Evolutionary conservation across 2,329 filamentous ascomycete species (phyloP).

Genomic region (Colletotrichum gloeosporioides): DNA sequence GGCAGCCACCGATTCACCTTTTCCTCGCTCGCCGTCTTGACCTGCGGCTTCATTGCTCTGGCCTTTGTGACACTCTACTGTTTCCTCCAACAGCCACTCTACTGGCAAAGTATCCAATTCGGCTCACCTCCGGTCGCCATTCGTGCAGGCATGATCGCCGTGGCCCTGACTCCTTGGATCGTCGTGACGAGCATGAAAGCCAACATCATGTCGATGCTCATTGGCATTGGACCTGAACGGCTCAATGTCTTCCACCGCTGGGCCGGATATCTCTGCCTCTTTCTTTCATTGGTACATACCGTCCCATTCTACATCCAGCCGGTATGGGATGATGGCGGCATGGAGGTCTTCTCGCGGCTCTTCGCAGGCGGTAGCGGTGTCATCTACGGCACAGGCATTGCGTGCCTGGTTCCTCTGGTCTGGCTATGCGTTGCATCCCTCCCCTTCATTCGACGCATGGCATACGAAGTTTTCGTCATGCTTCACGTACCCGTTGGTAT

Average conservation of each 20-base stretch:
- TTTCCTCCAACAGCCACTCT: slow-evolving; percentile 87
- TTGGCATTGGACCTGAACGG: slow-evolving; percentile 89
- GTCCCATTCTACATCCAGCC: slow-evolving; percentile 91
- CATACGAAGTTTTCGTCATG: slow-evolving; percentile 86
- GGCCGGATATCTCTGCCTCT: slow-evolving; percentile 85
- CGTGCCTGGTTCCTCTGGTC: slow-evolving; percentile 79
- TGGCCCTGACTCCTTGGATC: slow-evolving; percentile 93
- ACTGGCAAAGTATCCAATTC: slow-evolving; percentile 84
- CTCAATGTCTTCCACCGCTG: slow-evolving; percentile 94
- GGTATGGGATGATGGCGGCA: slow-evolving; percentile 80
- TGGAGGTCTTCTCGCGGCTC: slow-evolving; percentile 72
- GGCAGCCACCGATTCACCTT: slow-evolving; percentile 76
- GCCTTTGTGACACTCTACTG: slow-evolving; percentile 80
- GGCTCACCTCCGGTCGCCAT: slow-evolving; percentile 90
- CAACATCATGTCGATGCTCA: slow-evolving; percentile 82
- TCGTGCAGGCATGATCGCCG: slow-evolving; percentile 87
- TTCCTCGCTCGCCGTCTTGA: slow-evolving; percentile 76
- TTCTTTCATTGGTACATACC: slow-evolving; percentile 82
- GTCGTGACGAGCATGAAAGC: slow-evolving; percentile 89
- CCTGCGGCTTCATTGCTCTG: slow-evolving; percentile 71
- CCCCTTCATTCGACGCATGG: slow-evolving; percentile 74
- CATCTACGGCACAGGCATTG: slow-evolving; percentile 86
- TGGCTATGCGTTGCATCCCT: slow-evolving; percentile 89
- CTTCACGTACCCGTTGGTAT: slow-evolving; percentile 84
- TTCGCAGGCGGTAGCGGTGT: slow-evolving; percentile 70